Conservation (phyloP, 441 rosid species). For the Bocquillonia castaneifolia region DNA sequence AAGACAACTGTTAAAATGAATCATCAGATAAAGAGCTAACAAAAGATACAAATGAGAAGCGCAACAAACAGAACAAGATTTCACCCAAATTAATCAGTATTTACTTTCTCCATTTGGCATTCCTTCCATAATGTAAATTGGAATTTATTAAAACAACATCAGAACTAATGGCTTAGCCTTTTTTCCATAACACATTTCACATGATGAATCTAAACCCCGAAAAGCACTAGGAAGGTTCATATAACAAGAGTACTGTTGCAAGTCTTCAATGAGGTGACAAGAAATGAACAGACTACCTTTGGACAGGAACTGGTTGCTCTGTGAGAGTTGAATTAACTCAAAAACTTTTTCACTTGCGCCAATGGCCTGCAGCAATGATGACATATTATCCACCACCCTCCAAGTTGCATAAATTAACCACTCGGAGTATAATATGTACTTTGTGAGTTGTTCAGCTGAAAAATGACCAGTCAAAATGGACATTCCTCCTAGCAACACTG, state of each 20-base stretch:
- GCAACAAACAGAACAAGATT: not conserved
- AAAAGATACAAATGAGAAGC: not conserved
- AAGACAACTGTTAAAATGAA: conserved; percentile 5
- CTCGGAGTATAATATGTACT: conserved; percentile 87
- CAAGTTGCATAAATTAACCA: conserved; percentile 96
- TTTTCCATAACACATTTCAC: not conserved
- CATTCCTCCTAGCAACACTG: conserved; percentile 83
- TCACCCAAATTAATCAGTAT: not conserved
- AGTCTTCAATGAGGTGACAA: not conserved
- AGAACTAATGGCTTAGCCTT: not conserved
- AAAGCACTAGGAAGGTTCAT: conserved; percentile 1
- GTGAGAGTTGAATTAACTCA: conserved; percentile 85
- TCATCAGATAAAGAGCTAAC: not conserved
- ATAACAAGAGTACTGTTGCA: not conserved
- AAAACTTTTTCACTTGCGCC: conserved; percentile 97
- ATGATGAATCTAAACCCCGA: not conserved
- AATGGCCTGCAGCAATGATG: conserved; percentile 81
- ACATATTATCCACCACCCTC: conserved; percentile 92
- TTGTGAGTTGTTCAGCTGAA: conserved; percentile 88
- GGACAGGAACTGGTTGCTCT: conserved; percentile 65
- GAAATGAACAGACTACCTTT: conserved; percentile 44
- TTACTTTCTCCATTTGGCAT: not conserved
- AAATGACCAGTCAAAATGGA: conserved; percentile 69
- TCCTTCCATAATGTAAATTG: not conserved
- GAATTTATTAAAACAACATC: not conserved